Base-by-base conservation (phyloP, 331 rosid genomes). In the Cydonia oblonga region DNA sequence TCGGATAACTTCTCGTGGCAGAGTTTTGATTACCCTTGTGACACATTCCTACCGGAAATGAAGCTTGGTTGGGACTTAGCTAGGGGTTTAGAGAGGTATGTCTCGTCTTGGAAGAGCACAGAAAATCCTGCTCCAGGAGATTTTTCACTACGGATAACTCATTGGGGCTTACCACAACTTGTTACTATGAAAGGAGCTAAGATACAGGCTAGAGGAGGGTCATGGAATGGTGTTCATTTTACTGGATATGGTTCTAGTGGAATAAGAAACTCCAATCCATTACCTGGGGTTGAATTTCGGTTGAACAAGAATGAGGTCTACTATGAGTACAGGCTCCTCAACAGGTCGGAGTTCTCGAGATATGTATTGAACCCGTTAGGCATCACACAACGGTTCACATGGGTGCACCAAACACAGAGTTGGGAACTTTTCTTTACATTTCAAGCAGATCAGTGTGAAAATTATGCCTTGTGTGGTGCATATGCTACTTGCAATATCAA, bases 101-200 rank as follows among this genome's bases (percentile, higher is more conserved):
- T 71, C 22, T 51, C 73, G 0, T 71, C 81, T 9, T 87, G 97
- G 96, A 85, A 58, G 76, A 82, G 68, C 64, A n/a, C 19, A 5
- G 76, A 85, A 14, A 88, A 91, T 69, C 91, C 90, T 20, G 74
- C 89, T 15, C 85, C 82, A 1, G 87, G 90, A 23, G 76, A 76
- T 7, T 70, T 66, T 10, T 24, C 79, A 1, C 46, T n/a, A 1
- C 14, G 46, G 25, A 40, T 84, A 77, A 71, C 51, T 11, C 73
- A 13, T 4, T 20, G 76, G 1, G 53, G 15, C 1, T 83, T 77
- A 52, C 90, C 89, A 11, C 86, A 89, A 1, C 0, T 79, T 2
- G 74, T 33, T 56, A 19, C 73, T 69, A 73, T 75, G 88, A 76
- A 53, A 4, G 87, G 78, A 66, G 12, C 52, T 30, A 7, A 4